These are phyloP conservation scores for Hemisphaericaspora subhashii DNA, from an alignment of 1,139 yeast genomes.

Conservation along the genomic window DNA sequence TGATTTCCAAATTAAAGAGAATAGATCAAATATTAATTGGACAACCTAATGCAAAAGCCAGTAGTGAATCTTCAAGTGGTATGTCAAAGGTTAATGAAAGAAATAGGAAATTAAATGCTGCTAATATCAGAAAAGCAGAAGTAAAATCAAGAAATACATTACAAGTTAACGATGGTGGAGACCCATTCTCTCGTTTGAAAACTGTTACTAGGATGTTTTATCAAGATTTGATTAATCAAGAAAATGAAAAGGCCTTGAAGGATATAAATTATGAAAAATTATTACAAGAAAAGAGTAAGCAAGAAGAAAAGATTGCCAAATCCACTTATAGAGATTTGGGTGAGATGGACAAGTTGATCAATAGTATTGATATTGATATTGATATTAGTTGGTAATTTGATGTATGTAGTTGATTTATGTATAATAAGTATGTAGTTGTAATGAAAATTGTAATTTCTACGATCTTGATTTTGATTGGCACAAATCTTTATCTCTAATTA, in stretches of 20 bases:
- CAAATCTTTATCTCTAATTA: no score
- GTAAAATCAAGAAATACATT: constrained; percentile 51
- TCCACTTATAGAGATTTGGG: constrained; percentile 47
- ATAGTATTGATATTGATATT: constrained; percentile 35
- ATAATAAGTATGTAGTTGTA: background rate
- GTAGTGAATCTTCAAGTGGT: constrained; percentile 21
- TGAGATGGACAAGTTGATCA: constrained; percentile 42
- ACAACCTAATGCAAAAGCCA: constrained; percentile 9
- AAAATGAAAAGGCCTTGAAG: constrained; percentile 44
- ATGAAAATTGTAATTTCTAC: no score
- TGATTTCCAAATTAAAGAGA: constrained; percentile 51
- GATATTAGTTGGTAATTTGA: constrained; percentile 15
- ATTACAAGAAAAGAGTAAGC: constrained; percentile 37
- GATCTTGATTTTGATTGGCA: no score
- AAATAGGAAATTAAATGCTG: constrained; percentile 78
- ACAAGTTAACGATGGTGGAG: constrained; percentile 49
- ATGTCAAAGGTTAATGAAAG: constrained; percentile 74
- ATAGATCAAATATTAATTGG: constrained; percentile 30
- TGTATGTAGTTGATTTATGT: background rate
- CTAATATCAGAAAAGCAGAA: constrained; percentile 79
- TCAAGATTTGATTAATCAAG: constrained; percentile 45
- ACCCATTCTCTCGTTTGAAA: constrained; percentile 88
- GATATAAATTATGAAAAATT: constrained; percentile 40
- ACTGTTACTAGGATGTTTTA: constrained; percentile 86
- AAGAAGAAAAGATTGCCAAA: constrained; percentile 41